Conservation (phyloP, 148 eudicot genomes). For the Suaeda aralocaspica region DNA sequence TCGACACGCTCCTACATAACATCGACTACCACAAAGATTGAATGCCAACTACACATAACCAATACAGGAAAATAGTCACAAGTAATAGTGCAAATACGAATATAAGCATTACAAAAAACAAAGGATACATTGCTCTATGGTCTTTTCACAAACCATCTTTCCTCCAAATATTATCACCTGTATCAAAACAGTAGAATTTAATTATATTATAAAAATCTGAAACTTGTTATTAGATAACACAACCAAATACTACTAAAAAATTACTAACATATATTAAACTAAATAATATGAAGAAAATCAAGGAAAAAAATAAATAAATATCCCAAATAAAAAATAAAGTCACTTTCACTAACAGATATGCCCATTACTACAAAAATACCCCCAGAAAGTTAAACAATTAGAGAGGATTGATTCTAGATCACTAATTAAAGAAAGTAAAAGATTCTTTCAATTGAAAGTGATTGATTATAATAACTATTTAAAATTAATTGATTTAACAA, state of each 20-base stretch:
- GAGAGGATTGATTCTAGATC: constrained; percentile 19
- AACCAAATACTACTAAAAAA: neutral
- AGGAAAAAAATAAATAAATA: neutral
- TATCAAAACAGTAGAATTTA: neutral
- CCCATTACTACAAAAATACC: neutral
- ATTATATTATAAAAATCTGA: neutral
- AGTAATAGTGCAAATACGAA: neutral
- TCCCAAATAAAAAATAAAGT: neutral
- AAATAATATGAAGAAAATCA: neutral
- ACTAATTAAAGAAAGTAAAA: constrained; percentile 20
- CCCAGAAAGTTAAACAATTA: constrained; percentile 20
- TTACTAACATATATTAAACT: neutral
- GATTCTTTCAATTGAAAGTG: constrained; percentile 22
- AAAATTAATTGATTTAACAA: constrained; percentile 3
- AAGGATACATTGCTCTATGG: constrained; percentile 28
- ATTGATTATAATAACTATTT: neutral
- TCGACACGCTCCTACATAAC: too few species aligned
- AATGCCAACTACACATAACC: too few species aligned
- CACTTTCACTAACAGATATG: neutral
- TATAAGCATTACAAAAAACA: neutral
- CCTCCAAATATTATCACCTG: constrained; percentile 24
- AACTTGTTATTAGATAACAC: neutral
- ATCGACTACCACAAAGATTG: too few species aligned
- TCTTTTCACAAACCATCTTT: constrained; percentile 29
- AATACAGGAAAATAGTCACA: too few species aligned